Evolutionary conservation across 768 basidiomycete genomes (phyloP), one percentile per base, ranked within the genome.

Genomic region (Cystofilobasidium bisporidii): DNA sequence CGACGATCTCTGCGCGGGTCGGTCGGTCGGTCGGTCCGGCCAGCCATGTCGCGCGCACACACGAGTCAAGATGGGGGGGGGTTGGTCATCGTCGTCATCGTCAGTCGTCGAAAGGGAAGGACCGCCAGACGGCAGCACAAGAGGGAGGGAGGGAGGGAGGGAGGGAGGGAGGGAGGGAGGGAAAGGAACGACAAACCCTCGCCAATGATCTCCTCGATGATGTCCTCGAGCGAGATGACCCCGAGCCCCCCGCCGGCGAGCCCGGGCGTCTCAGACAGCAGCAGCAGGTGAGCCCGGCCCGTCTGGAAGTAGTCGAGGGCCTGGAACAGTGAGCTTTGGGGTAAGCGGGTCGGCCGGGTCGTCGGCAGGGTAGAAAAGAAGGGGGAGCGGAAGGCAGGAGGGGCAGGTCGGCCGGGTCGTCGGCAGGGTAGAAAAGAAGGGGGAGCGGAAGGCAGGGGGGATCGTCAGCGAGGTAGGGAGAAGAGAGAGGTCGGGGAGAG

Each of bases 1-100:
- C 92, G 36, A 94, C 87, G 63, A 96, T 94, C 75, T 96, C 93
- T 36, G 36, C 36, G n/a, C n/a, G n/a, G n/a, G n/a, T n/a, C n/a
- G n/a, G n/a, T n/a, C n/a, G n/a, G n/a, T n/a, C n/a, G n/a, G n/a
- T n/a, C n/a, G n/a, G n/a, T n/a, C n/a, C n/a, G n/a, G n/a, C n/a
- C n/a, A n/a, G n/a, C n/a, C n/a, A n/a, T n/a, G n/a, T 36, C 36
- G 6, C 36, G 36, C 6, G 36, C 36, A 12, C 78, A 96, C 91
- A 0, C 88, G 53, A n/a, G 53, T 5, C 11, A 18, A n/a, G 24
- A 22, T 24, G 24, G 53, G 32, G 32, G 32, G 53, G 24, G 22
- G 22, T 10, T 10, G 9, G 50, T 9, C 8, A 11, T n/a, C 9
- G 22, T 10, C 50, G 22, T 53, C 9, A 10, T 53, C n/a, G n/a